Percentiles rank a stretch among this genome's conserved stretches.
phyloP scores from a whole-genome alignment of 1,139 yeast species.

The Protomyces macrosporus region DNA sequence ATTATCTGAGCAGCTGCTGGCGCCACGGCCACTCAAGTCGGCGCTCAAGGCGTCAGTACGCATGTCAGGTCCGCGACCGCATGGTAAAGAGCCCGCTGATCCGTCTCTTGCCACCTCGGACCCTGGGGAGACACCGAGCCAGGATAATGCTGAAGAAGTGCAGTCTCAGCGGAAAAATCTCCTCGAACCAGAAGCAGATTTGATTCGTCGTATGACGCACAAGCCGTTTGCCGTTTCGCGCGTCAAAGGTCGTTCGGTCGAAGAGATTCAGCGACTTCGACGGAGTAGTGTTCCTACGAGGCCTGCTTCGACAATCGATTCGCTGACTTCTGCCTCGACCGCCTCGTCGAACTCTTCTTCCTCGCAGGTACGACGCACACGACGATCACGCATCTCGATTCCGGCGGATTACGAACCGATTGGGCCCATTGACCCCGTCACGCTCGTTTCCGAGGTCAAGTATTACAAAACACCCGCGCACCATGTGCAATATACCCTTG shows the following conservation, averaged over 20 bases:
- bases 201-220: background rate
- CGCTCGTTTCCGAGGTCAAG: background rate
- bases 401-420: background rate
- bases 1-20: background rate
- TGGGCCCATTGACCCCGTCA: background rate
- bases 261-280: background rate
- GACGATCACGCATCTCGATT: background rate
- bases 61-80: background rate
- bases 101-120: background rate
- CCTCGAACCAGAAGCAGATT: background rate
- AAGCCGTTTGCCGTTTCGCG: background rate
- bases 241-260: background rate
- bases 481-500: background rate
- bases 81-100: background rate
- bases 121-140: too few relatives aligned
- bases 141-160: too few relatives aligned
- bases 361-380: background rate
- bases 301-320: background rate
- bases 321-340: background rate
- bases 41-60: background rate
- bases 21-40: background rate
- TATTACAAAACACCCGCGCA: background rate
- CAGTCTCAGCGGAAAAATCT: too few relatives aligned
- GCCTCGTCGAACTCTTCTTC: background rate
- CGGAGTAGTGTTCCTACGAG: background rate